Percentiles rank a stretch among this genome's conserved stretches.
Evolutionary conservation across 352 stramenopile genomes (phyloP).

Genomic region (Phytophthora colocasiae): DNA sequence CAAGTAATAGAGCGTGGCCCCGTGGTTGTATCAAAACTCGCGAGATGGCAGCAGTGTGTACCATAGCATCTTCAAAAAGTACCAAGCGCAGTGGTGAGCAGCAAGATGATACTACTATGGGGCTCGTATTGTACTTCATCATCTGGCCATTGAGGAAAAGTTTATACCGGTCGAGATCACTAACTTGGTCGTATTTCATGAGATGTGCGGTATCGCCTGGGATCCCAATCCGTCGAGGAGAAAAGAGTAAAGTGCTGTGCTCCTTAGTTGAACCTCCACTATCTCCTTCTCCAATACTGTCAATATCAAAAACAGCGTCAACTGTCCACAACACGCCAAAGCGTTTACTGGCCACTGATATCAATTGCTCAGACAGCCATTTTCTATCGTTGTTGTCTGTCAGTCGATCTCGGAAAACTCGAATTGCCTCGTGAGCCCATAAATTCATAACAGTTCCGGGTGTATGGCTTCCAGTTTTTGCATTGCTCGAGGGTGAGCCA

Average conservation of each 20-base stretch:
- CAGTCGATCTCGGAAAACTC: constrained; percentile 94
- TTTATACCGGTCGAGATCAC: constrained; percentile 70
- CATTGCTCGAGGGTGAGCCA: constrained; percentile 6
- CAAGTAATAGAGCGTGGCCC: constrained; percentile 89
- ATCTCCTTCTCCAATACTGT: background rate
- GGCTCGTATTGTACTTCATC: constrained; percentile 47
- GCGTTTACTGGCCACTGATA: constrained; percentile 61
- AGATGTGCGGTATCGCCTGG: background rate
- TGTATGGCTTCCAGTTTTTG: constrained; percentile 26
- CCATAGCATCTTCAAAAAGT: constrained; percentile 86
- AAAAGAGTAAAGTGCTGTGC: constrained; percentile 32
- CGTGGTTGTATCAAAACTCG: constrained; percentile 85
- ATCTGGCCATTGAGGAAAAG: constrained; percentile 58
- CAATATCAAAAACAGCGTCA: constrained; percentile 43
- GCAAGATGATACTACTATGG: background rate
- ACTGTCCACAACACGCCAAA: constrained; percentile 77
- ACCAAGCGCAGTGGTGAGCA: constrained; percentile 59
- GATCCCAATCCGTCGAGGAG: constrained; percentile 15
- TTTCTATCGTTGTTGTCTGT: constrained; percentile 81
- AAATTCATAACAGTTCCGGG: constrained; percentile 70
- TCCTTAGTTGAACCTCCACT: constrained; percentile 13
- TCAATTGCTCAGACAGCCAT: constrained; percentile 89
- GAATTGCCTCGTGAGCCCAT: constrained; percentile 91
- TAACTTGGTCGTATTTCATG: constrained; percentile 70
- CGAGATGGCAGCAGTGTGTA: constrained; percentile 87